Evolutionary conservation across 768 basidiomycete species (phyloP).

Genomic region (Agaricus bisporus): DNA sequence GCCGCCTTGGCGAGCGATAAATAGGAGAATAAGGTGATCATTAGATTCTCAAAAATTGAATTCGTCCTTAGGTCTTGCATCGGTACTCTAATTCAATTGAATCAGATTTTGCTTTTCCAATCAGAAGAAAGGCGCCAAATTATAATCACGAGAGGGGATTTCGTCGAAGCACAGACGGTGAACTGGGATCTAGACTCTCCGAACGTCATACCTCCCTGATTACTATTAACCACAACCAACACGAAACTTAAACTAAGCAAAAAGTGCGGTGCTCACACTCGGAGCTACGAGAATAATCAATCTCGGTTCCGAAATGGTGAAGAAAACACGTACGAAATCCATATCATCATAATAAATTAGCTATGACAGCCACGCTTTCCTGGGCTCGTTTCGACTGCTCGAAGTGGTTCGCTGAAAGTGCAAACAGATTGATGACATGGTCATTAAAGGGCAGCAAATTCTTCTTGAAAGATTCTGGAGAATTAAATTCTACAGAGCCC

Average conservation of each 20-base stretch:
- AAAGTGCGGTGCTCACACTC: conserved; percentile 33
- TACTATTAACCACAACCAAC: conserved; percentile 26
- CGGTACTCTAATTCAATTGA: not conserved
- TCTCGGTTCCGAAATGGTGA: too few species aligned
- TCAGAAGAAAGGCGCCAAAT: not conserved
- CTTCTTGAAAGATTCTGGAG: too few species aligned
- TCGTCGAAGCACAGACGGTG: conserved; percentile 67
- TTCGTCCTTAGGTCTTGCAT: conserved; percentile 17
- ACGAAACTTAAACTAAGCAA: not conserved
- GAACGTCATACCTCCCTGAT: conserved; percentile 54
- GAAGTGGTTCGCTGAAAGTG: too few species aligned
- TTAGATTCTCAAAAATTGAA: not conserved
- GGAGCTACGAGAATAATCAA: conserved; percentile 31
- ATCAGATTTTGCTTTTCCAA: not conserved
- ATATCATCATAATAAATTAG: conserved; percentile 53
- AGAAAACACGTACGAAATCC: conserved; percentile 49
- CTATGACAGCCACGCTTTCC: conserved; percentile 51
- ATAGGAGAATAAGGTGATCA: not conserved
- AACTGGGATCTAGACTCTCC: conserved; percentile 67
- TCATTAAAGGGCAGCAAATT: too few species aligned
- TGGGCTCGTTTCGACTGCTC: conserved; percentile 47
- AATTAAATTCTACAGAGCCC: conserved; percentile 43
- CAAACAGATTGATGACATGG: too few species aligned
- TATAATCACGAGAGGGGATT: conserved; percentile 55
- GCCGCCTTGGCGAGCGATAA: conserved; percentile 23